These are phyloP conservation scores for Polytolypa hystricis DNA, from an alignment of 2,329 filamentous ascomycete species.

Conservation along the genomic window DNA sequence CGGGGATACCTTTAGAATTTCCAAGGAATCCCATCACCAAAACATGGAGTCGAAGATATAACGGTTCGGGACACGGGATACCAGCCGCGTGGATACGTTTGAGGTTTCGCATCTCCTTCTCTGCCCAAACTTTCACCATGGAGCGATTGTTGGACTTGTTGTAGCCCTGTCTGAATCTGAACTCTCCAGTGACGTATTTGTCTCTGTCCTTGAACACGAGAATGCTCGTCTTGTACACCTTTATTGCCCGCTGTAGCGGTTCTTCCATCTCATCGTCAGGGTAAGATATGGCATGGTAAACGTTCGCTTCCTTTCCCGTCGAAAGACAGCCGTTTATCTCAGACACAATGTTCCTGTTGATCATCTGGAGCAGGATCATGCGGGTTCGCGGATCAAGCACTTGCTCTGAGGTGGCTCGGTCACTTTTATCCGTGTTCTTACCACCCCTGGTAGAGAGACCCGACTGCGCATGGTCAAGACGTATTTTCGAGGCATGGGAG, in stretches of 20 bases:
- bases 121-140: constrained; percentile 98
- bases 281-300: constrained; percentile 74
- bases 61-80: constrained; percentile 81
- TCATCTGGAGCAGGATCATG: constrained; percentile 92
- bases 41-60: constrained; percentile 85
- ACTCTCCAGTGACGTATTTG: constrained; percentile 89
- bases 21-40: constrained; percentile 91
- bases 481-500: constrained; percentile 75
- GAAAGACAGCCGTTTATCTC: constrained; percentile 93
- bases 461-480: constrained; percentile 54
- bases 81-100: constrained; percentile 71
- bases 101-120: constrained; percentile 95
- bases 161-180: constrained; percentile 79
- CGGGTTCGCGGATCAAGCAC: constrained; percentile 88
- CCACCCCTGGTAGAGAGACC: constrained; percentile 41
- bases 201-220: constrained; percentile 96
- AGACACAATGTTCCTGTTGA: constrained; percentile 78
- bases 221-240: constrained; percentile 98
- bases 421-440: constrained; percentile 59
- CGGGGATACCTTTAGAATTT: constrained; percentile 74
- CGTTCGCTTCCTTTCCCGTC: constrained; percentile 96
- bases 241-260: constrained; percentile 72
- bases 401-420: constrained; percentile 87
- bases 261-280: constrained; percentile 41
- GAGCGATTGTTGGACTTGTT: constrained; percentile 91